Evolutionary conservation across 176 grass and related monocot species (phyloP).

Genomic region (sorghum (Sorghum bicolor)): DNA sequence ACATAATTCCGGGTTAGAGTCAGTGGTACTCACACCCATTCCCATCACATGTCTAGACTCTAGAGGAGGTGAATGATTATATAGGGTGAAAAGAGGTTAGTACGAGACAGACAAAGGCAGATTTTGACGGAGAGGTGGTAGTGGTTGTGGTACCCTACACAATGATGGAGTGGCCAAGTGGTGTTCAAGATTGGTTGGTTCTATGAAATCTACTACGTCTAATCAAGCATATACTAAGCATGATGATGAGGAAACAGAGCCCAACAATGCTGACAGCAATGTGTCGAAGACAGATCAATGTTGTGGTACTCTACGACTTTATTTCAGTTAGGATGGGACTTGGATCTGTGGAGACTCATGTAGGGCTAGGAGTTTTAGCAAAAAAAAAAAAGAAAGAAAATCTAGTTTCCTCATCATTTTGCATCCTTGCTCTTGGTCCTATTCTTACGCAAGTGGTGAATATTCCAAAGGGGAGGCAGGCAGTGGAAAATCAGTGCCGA

Average conservation of each 20-base stretch:
- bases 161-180: neutral
- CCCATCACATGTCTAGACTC: too few relatives aligned
- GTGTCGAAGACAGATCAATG: constrained; percentile 10
- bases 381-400: too few relatives aligned
- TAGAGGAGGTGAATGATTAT: neutral
- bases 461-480: neutral
- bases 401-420: neutral
- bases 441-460: neutral
- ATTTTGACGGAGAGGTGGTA: neutral
- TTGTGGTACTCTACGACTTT: neutral
- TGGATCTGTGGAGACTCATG: too few relatives aligned
- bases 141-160: neutral
- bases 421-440: neutral
- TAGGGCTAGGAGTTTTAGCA: too few relatives aligned
- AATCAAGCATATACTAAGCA: neutral
- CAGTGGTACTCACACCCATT: too few relatives aligned
- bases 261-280: neutral
- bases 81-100: neutral
- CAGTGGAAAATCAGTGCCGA: neutral
- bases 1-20: neutral
- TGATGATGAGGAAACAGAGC: neutral
- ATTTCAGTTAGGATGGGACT: neutral
- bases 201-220: neutral
- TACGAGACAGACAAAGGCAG: neutral
- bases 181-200: neutral